Evolutionary conservation across 495 filamentous ascomycete species (phyloP).

Genomic region (Glutinoglossum americanum): DNA sequence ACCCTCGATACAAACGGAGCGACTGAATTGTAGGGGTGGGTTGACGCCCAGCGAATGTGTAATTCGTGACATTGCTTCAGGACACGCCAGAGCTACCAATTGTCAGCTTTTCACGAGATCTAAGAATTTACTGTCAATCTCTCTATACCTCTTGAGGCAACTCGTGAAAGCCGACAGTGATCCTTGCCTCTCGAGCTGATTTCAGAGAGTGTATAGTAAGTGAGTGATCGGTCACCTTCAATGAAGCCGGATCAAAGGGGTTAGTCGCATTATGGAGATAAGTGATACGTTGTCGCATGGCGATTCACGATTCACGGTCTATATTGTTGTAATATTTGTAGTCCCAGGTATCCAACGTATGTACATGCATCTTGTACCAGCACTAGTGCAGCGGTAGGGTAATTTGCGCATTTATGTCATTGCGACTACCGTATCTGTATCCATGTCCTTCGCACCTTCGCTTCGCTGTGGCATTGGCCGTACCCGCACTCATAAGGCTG

Average conservation of each 20-base stretch:
- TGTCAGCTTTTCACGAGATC: not conserved
- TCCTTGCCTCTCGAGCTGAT: conserved; percentile 57
- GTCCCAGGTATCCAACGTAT: too few species aligned
- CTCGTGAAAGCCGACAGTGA: conserved; percentile 53
- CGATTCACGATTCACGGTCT: conserved; percentile 4
- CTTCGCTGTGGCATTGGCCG: too few species aligned
- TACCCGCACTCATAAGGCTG: too few species aligned
- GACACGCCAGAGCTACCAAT: conserved; percentile 30
- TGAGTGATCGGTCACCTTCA: conserved; percentile 25
- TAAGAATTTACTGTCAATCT: not conserved
- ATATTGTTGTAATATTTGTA: not conserved
- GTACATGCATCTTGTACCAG: too few species aligned
- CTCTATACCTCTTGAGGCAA: conserved; percentile 41
- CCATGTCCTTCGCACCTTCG: too few species aligned
- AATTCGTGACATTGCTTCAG: conserved; percentile 49
- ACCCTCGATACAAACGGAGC: conserved; percentile 54
- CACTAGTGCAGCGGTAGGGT: too few species aligned
- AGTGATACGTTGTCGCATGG: conserved; percentile 74
- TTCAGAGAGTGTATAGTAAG: conserved; percentile 30
- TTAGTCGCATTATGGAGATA: conserved; percentile 44
- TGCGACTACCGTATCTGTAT: too few species aligned
- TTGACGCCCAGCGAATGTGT: conserved; percentile 58
- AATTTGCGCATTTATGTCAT: not conserved
- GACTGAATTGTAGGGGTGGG: conserved; percentile 29
- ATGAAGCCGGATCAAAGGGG: conserved; percentile 35